Evolutionary conservation across 768 basidiomycete genomes (phyloP).

Genomic region (Suillus lakei): DNA sequence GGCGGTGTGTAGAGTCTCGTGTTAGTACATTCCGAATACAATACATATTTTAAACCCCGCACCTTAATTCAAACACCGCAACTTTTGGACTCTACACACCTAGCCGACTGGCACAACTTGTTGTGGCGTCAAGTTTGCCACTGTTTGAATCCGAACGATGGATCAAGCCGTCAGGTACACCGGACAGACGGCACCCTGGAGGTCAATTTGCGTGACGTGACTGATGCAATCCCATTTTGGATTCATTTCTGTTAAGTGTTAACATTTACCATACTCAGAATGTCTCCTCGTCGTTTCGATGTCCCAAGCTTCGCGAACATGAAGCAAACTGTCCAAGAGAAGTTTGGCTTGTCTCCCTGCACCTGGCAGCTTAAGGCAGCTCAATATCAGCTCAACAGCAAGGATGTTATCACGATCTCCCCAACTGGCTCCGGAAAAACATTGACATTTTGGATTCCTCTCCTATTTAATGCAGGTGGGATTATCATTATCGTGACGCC

Average conservation of each 20-base stretch:
- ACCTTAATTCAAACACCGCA: too few species aligned
- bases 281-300: neutral
- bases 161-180: neutral
- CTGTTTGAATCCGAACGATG: neutral
- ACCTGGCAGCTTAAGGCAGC: constrained; percentile 10
- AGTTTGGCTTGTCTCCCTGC: constrained; percentile 5
- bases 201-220: neutral
- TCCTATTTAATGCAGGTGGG: constrained; percentile 14
- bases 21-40: too few species aligned
- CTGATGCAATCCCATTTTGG: neutral
- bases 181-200: neutral
- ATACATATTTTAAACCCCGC: too few species aligned
- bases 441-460: constrained; percentile 16
- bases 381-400: constrained; percentile 1
- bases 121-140: neutral
- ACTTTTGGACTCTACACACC: too few species aligned
- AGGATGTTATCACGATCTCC: constrained; percentile 16
- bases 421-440: constrained; percentile 17
- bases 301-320: neutral
- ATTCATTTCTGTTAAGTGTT: neutral
- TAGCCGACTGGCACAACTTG: neutral
- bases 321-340: constrained; percentile 7
- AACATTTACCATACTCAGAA: neutral
- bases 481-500: constrained; percentile 18
- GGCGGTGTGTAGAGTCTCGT: too few species aligned